These are phyloP conservation scores for Effrenium voratum DNA, from an alignment of 73 alveolate genomes.

Conservation along the genomic window DNA sequence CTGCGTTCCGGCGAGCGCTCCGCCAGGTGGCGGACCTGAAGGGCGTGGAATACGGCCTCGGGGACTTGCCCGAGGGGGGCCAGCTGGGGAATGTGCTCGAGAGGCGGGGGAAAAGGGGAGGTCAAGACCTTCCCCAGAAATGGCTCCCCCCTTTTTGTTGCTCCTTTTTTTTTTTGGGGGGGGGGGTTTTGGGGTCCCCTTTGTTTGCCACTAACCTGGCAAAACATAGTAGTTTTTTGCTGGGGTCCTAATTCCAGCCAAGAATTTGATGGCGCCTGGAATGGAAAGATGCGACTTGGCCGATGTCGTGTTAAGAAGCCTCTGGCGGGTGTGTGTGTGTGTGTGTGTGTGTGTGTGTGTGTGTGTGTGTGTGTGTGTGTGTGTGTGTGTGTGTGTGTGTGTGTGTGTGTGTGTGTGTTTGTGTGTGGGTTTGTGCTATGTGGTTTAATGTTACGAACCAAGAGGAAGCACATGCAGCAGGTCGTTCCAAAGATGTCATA, in stretches of 20 bases:
- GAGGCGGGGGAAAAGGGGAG: background rate
- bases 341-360: no score
- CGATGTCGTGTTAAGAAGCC: no score
- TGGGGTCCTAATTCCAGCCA: background rate
- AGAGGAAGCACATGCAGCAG: no score
- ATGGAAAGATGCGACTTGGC: no score
- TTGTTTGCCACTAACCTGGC: background rate
- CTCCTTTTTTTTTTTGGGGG: background rate
- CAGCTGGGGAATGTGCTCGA: slow-evolving; percentile 29
- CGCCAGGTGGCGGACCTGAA: slow-evolving; percentile 27
- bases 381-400: no score
- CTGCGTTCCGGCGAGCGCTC: background rate
- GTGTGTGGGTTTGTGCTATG: no score
- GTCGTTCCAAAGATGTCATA: no score
- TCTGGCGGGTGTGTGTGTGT: no score
- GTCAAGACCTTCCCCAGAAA: background rate
- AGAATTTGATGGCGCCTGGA: background rate
- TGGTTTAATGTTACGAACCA: no score
- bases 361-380: no score
- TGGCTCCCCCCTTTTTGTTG: no score
- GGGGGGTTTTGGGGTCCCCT: background rate
- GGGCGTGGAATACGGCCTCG: slow-evolving; percentile 61
- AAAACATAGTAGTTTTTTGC: background rate
- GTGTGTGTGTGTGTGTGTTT: no score
- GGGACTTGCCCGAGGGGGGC: slow-evolving; percentile 19